phyloP scores from a whole-genome alignment of 306 rosid species.

The Mimosa bimucronata region DNA sequence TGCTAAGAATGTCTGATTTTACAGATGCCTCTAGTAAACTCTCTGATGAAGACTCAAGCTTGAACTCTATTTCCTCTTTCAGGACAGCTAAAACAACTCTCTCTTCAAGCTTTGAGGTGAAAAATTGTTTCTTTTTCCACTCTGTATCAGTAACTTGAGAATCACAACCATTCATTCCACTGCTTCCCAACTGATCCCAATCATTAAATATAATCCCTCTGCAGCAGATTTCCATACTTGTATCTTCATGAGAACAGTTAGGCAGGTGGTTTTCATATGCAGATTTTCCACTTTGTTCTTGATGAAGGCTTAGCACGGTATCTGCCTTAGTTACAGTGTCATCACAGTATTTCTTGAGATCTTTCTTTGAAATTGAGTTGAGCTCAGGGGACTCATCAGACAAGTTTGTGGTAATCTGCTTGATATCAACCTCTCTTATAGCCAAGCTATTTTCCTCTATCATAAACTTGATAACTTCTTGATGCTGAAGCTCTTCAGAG shows the following conservation, averaged over 20 bases:
- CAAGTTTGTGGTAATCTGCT: constrained; percentile 27
- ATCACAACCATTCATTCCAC: constrained; percentile 40
- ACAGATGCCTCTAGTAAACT: constrained; percentile 35
- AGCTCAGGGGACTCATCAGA: constrained; percentile 39
- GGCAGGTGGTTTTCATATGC: constrained; percentile 34
- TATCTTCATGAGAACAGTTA: constrained; percentile 40
- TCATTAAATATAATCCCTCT: constrained; percentile 33
- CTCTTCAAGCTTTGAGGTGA: constrained; percentile 40
- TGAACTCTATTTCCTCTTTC: constrained; percentile 35
- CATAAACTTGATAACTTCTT: constrained; percentile 23
- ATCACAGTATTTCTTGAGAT: constrained; percentile 29
- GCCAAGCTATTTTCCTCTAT: constrained; percentile 29
- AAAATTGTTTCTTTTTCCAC: constrained; percentile 54
- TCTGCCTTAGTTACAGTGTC: constrained; percentile 39
- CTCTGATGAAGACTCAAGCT: constrained; percentile 33
- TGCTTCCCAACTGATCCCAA: constrained; percentile 35
- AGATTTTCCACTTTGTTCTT: constrained; percentile 31
- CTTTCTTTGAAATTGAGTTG: constrained; percentile 43
- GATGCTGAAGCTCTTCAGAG: constrained; percentile 32
- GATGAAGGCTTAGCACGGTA: constrained; percentile 25
- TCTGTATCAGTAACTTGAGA: constrained; percentile 47
- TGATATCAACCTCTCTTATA: constrained; percentile 23
- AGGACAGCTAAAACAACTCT: constrained; percentile 35
- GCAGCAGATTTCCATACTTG: constrained; percentile 39
- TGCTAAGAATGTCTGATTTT: constrained; percentile 28